Evolutionary conservation across 1,139 yeast species (phyloP), one percentile per base, ranked within the genome.

Genomic region (Suhomyces anneliseae): DNA sequence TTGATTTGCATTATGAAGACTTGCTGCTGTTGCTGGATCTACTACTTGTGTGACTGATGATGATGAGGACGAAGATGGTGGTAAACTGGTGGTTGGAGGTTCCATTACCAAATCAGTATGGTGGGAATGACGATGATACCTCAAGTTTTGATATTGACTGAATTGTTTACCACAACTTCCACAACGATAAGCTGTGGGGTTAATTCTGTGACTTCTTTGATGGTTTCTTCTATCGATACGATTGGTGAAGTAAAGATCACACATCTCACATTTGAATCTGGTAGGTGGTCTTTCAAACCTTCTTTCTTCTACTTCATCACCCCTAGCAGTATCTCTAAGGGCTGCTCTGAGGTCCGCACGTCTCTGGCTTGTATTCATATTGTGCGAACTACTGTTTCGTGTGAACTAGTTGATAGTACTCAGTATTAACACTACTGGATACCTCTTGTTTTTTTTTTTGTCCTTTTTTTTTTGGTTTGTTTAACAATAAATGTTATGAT

Each of bases 61-160:
- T 34, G 36, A 19, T 4, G 24, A 19, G 6, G 24, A 2, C 6
- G 4, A 19, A 19, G 24, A 19, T 19, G 24, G 24, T 4, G 24
- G 24, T 19, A 19, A 19, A 19, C 24, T 19, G 24, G 27, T 24
- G 14, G 38, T 15, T 24, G 38, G 27, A 15, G 12, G 27, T 8
- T 36, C 46, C 36, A 47, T 8, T 36, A 44, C 51, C 36, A 55
- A 41, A 37, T 52, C 57, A 19, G 40, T 48, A 39, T 54, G 58
- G 12, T 52, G 50, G 9, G 47, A 47, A 7, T 49, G 47, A 14
- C 50, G 55, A 42, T 54, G 59, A 42, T 49, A 49, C 36, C 46
- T 40, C 31, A 55, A 39, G 44, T 53, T 52, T 14, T 47, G 54
- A 31, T 41, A 40, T 41, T 53, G 56, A 34, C 54, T 55, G 40